Conservation (phyloP, 768 basidiomycete species). For the Mycena vulgaris region DNA sequence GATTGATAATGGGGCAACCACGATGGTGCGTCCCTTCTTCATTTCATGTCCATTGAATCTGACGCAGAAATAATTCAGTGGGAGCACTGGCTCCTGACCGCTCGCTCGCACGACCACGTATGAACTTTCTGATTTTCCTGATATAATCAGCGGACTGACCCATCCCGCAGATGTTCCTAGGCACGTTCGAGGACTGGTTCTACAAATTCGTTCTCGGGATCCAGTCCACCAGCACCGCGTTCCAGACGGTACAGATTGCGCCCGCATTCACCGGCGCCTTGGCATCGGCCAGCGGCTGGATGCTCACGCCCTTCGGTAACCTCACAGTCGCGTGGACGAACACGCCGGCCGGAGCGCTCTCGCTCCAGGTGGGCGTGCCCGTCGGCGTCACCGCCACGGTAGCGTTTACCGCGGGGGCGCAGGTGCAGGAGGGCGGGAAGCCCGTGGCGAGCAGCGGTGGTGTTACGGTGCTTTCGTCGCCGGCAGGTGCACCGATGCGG, state of each 20-base stretch:
- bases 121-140: not conserved
- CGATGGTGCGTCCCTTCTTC: conserved; percentile 40
- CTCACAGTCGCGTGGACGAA: conserved; percentile 43
- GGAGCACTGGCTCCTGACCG: conserved; percentile 49
- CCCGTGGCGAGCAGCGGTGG: conserved; percentile 4
- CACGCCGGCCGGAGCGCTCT: conserved; percentile 27
- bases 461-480: not conserved
- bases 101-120: conserved; percentile 52
- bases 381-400: conserved; percentile 46
- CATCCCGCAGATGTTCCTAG: conserved; percentile 46
- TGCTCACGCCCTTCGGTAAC: conserved; percentile 48
- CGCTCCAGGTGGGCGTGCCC: conserved; percentile 41
- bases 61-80: conserved; percentile 38
- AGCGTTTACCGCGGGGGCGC: conserved; percentile 23
- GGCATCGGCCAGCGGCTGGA: conserved; percentile 44
- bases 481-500: not conserved
- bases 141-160: not conserved
- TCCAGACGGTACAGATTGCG: conserved; percentile 44
- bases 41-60: not conserved
- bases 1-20: conserved; percentile 49
- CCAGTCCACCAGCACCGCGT: conserved; percentile 43
- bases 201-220: conserved; percentile 49
- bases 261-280: conserved; percentile 39
- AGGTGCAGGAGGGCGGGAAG: conserved; percentile 35
- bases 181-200: conserved; percentile 52